Conservation (phyloP, 768 basidiomycete genomes). For the Cubamyces lactineus region DNA sequence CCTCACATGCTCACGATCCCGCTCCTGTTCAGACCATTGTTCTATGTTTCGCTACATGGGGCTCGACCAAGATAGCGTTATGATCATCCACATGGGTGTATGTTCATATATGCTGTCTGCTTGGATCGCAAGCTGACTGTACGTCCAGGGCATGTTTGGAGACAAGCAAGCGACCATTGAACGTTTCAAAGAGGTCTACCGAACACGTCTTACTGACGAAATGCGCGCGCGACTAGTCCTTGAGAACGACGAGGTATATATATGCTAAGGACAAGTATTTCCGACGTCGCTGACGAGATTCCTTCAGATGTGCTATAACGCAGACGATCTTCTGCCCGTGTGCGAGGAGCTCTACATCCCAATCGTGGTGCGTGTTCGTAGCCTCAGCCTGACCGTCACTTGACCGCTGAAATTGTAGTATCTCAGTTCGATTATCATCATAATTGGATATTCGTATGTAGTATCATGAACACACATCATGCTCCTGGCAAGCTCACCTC, state of each 20-base stretch:
- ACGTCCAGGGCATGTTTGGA: slow-evolving; percentile 68
- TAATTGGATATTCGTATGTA: slow-evolving; percentile 57
- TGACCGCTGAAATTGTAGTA: not conserved
- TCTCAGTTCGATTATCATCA: slow-evolving; percentile 75
- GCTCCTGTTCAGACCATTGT: slow-evolving; percentile 57
- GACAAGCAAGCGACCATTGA: slow-evolving; percentile 74
- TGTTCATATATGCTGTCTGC: slow-evolving; percentile 26
- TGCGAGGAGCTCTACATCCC: slow-evolving; percentile 80
- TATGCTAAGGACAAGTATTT: not conserved
- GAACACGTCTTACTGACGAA: slow-evolving; percentile 55
- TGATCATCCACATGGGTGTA: slow-evolving; percentile 85
- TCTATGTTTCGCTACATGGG: slow-evolving; percentile 89
- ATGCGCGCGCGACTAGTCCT: slow-evolving; percentile 78
- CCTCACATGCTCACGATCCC: not conserved
- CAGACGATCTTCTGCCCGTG: slow-evolving; percentile 84
- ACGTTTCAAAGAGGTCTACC: slow-evolving; percentile 75
- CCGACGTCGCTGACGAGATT: not conserved
- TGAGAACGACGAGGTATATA: slow-evolving; percentile 89
- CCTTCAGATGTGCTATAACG: slow-evolving; percentile 78
- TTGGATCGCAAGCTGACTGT: not conserved
- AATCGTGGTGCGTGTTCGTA: slow-evolving; percentile 38
- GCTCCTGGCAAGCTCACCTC: not conserved
- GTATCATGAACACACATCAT: not conserved
- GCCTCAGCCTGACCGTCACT: no score
- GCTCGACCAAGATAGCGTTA: slow-evolving; percentile 79